These are phyloP conservation scores for Clarireedia sp. DNA, from an alignment of 2,329 filamentous ascomycete species.

Conservation along the genomic window DNA sequence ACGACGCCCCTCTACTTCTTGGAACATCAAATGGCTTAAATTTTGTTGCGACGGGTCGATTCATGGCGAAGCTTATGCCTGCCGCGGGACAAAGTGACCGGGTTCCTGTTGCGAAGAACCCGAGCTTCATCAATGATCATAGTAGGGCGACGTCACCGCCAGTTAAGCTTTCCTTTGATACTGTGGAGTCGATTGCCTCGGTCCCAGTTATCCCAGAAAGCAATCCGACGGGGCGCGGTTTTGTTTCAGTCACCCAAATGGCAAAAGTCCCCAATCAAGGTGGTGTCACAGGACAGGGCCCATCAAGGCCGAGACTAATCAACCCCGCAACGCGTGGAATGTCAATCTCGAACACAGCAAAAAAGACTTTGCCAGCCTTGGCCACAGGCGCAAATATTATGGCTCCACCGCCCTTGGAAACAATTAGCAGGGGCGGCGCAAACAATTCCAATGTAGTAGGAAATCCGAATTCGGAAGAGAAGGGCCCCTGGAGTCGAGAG, in stretches of 20 bases:
- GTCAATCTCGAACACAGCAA: constrained; percentile 19
- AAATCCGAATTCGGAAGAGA: not conserved
- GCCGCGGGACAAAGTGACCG: not conserved
- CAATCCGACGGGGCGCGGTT: not conserved
- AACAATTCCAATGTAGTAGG: not conserved
- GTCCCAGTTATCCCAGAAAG: not conserved
- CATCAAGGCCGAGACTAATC: constrained; percentile 15
- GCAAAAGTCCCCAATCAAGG: not conserved
- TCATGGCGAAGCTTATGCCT: constrained; percentile 1
- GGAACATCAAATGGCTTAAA: not conserved
- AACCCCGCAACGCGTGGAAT: constrained; percentile 26
- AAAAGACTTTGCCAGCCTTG: constrained; percentile 16
- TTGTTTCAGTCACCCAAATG: constrained; percentile 6
- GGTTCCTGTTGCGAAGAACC: not conserved
- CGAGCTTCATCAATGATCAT: not conserved
- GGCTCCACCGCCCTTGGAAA: constrained; percentile 5
- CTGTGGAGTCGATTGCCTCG: not conserved
- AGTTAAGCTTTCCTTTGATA: constrained; percentile 4
- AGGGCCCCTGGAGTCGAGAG: constrained; percentile 31
- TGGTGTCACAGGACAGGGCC: not conserved
- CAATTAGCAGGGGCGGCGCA: not conserved
- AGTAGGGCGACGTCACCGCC: not conserved
- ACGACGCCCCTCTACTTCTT: not conserved
- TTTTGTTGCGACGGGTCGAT: not conserved
- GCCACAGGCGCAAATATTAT: constrained; percentile 10